Percentiles rank a stretch among this genome's conserved stretches.
Conservation (phyloP, 140 eudicot species). For the Cichorium intybus region DNA sequence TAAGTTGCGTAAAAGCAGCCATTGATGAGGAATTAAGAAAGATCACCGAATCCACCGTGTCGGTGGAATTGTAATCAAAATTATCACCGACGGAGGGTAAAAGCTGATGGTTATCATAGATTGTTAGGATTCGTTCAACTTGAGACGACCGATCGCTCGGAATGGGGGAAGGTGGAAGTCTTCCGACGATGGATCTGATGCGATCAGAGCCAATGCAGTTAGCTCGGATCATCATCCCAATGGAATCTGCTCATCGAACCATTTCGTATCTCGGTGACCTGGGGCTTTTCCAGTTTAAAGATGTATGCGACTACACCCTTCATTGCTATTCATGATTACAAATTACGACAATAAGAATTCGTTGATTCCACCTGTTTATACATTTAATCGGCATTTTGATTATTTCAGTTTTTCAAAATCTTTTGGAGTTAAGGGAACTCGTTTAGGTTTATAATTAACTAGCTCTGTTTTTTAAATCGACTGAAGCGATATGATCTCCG, state of each 20-base stretch:
- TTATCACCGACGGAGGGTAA: constrained; percentile 20
- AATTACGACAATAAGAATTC: background rate
- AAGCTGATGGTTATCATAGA: constrained; percentile 4
- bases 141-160: constrained; percentile 3
- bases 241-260: constrained; percentile 77
- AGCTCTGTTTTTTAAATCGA: background rate
- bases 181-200: constrained; percentile 84
- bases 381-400: constrained; percentile 12
- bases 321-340: background rate
- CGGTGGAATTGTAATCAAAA: constrained; percentile 28
- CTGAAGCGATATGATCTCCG: constrained; percentile 6
- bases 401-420: background rate
- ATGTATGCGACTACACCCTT: constrained; percentile 36
- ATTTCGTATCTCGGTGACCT: constrained; percentile 88
- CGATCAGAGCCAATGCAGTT: constrained; percentile 87
- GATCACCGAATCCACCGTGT: constrained; percentile 29
- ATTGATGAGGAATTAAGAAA: constrained; percentile 17
- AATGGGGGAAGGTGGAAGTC: constrained; percentile 37
- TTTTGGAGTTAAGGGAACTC: background rate
- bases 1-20: constrained; percentile 31
- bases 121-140: constrained; percentile 7
- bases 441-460: background rate
- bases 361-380: background rate
- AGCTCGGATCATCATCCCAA: constrained; percentile 70
- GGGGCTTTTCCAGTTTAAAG: constrained; percentile 81